Base-by-base conservation (phyloP, 2,329 filamentous ascomycete genomes). In the Elsinoe arachidis region DNA sequence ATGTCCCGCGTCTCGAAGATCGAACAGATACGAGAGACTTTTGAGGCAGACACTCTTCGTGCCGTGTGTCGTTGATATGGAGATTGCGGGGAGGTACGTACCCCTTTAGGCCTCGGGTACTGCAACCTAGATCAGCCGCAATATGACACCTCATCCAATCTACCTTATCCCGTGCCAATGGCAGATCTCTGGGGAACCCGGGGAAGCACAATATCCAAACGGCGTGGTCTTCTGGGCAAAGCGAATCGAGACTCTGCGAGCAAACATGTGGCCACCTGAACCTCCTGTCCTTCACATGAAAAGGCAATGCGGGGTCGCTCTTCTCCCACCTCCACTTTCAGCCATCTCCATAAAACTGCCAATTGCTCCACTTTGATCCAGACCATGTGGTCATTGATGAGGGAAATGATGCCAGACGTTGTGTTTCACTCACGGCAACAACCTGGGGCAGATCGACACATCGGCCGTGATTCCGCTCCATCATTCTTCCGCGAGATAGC, bases 401-500 rank as follows among this genome's bases (percentile, higher is more conserved):
- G 49, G 49, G 49, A 53, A 53, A 53, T 53, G 49, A 53, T 53
- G 49, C 49, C 49, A 39, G 26, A 26, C 33, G 33, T 35, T 53
- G 9, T 39, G 26, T 33, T 53, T 53, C 33, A 33, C 17, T 14
- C 38, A 39, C 49, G 49, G 15, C 49, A 53, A 53, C 33, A 19
- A 35, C 33, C 49, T 53, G 49, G 49, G 49, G 49, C 33, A 39
- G 35, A 53, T 38, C 46, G 26, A 9, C 26, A 12, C 7, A 51
- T 51, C 46, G 46, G 12, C 26, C 12, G 9, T 35, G n/a, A n/a
- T 34, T 34, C 46, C 46, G 46, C 46, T n/a, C 46, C 33, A 51
- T 51, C 46, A 51, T 51, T 51, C 46, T 30, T 51, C 46, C 46
- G 46, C 26, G 30, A 51, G 26, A 51, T 34, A 51, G 46, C 26